Percentiles rank a stretch among this genome's conserved stretches.
Conservation (phyloP, 768 basidiomycete species). For the Pleurotus djamor region DNA sequence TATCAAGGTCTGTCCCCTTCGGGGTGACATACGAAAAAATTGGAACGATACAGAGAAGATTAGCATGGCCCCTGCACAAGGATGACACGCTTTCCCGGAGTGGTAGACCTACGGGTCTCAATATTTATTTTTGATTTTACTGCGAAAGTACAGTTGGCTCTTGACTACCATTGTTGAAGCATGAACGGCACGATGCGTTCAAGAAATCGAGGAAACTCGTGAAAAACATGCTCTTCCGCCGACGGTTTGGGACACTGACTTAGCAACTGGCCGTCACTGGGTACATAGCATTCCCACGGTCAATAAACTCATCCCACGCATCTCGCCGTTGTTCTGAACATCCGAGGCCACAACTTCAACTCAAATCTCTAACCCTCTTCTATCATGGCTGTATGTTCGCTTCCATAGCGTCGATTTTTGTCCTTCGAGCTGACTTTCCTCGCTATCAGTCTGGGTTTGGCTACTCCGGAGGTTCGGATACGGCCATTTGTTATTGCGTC, state of each 20-base stretch:
- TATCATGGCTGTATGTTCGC: conserved; percentile 31
- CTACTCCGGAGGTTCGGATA: conserved; percentile 37
- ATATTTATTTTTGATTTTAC: conserved; percentile 41
- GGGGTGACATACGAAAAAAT: conserved; percentile 97
- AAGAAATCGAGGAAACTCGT: too few relatives aligned
- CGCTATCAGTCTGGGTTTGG: conserved; percentile 42
- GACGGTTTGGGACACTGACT: not conserved
- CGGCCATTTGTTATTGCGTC: not conserved
- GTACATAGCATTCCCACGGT: not conserved
- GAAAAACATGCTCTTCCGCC: not conserved
- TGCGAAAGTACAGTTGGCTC: too few relatives aligned
- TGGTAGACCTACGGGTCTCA: conserved; percentile 69
- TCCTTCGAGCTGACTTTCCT: not conserved
- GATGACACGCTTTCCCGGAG: conserved; percentile 99
- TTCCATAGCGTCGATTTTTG: conserved; percentile 7
- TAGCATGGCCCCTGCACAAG: conserved; percentile 99
- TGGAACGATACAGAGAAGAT: conserved; percentile 99
- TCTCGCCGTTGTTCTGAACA: conserved; percentile 1
- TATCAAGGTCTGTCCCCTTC: conserved; percentile 63
- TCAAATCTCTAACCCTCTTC: not conserved
- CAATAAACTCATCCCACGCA: conserved; percentile 4
- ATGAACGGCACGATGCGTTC: too few relatives aligned
- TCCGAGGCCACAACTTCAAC: conserved; percentile 13
- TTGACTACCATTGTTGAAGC: too few relatives aligned
- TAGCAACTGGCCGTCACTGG: not conserved